Percentiles rank a stretch among this genome's conserved stretches.
These are phyloP conservation scores for Filobasidium uniguttulatum DNA, from an alignment of 1,284 basidiomycete genomes.

Conservation along the genomic window DNA sequence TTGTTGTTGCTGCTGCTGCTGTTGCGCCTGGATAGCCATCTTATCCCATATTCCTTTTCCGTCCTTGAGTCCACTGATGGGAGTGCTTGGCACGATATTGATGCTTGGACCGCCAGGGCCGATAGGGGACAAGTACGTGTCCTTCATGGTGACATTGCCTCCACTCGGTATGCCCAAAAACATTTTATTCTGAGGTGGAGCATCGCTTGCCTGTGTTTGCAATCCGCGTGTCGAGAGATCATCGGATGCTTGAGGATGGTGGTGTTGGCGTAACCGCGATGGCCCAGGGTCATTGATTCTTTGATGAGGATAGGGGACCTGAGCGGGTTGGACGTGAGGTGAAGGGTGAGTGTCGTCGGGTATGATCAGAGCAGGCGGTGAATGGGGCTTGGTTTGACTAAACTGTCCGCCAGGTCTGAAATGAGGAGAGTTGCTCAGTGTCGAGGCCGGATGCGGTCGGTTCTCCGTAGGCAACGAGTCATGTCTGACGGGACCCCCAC, in stretches of 20 bases:
- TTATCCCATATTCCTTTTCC: constrained; percentile 32
- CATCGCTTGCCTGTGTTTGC: background rate
- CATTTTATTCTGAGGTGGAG: constrained; percentile 7
- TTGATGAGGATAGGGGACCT: background rate
- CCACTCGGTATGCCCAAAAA: constrained; percentile 10
- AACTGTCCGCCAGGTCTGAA: constrained; percentile 8
- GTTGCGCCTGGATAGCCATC: constrained; percentile 22
- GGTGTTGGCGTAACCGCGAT: background rate
- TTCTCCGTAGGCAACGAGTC: no score
- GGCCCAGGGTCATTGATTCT: background rate
- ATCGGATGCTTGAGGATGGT: constrained; percentile 2
- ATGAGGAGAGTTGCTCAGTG: background rate
- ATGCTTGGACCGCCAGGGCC: constrained; percentile 35
- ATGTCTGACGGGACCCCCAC: no score
- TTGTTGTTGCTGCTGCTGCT: constrained; percentile 17
- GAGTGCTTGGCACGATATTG: constrained; percentile 37
- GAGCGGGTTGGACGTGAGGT: constrained; percentile 23
- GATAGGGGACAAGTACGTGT: constrained; percentile 12
- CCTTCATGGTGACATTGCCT: constrained; percentile 4
- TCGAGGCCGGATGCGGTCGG: no score
- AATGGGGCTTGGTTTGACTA: constrained; percentile 32
- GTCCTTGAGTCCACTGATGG: constrained; percentile 34
- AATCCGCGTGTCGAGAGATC: background rate
- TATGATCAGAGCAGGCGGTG: constrained; percentile 34
- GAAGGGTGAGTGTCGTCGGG: constrained; percentile 28